A percentile compares a stretch with the other conserved stretches of the same genome.
phyloP scores from a whole-genome alignment of 1,284 basidiomycete genomes.

The Psilocybe mexicana region DNA sequence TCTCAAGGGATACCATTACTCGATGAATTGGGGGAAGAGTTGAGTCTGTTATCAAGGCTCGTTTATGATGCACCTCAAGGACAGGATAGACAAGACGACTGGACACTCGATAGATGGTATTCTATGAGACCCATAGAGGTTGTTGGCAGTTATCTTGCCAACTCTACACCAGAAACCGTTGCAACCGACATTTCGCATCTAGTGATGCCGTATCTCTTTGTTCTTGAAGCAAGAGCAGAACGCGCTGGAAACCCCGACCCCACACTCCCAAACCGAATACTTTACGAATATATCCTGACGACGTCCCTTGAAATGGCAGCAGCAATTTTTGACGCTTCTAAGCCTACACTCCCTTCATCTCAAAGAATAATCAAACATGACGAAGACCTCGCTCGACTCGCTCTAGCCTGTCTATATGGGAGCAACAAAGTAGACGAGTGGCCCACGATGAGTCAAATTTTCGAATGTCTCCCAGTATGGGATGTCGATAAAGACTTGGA shows the following conservation, averaged over 20 bases:
- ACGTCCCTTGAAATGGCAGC: conserved; percentile 68
- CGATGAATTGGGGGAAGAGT: conserved; percentile 87
- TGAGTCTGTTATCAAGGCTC: conserved; percentile 80
- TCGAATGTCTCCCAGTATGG: conserved; percentile 94
- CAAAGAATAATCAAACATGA: conserved; percentile 81
- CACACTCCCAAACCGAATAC: conserved; percentile 56
- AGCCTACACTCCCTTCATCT: conserved; percentile 73
- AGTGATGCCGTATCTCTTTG: conserved; percentile 89
- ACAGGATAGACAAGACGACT: conserved; percentile 47
- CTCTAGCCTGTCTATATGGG: conserved; percentile 89
- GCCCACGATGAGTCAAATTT: conserved; percentile 85
- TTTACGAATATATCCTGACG: conserved; percentile 77
- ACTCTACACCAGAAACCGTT: conserved; percentile 68
- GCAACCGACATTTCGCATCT: conserved; percentile 72
- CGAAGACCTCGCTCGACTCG: conserved; percentile 80
- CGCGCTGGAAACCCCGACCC: conserved; percentile 73
- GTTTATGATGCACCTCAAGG: conserved; percentile 76
- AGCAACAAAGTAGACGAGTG: conserved; percentile 71
- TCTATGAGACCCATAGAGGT: conserved; percentile 64
- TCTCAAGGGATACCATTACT: conserved; percentile 78
- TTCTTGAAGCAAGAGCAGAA: conserved; percentile 84
- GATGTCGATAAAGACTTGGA: conserved; percentile 57
- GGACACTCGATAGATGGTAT: conserved; percentile 77
- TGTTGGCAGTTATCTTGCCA: conserved; percentile 72
- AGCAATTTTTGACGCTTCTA: conserved; percentile 85